Evolutionary conservation across 331 rosid genomes (phyloP), one percentile per base, ranked within the genome.

Genomic region (Cydonia oblonga): DNA sequence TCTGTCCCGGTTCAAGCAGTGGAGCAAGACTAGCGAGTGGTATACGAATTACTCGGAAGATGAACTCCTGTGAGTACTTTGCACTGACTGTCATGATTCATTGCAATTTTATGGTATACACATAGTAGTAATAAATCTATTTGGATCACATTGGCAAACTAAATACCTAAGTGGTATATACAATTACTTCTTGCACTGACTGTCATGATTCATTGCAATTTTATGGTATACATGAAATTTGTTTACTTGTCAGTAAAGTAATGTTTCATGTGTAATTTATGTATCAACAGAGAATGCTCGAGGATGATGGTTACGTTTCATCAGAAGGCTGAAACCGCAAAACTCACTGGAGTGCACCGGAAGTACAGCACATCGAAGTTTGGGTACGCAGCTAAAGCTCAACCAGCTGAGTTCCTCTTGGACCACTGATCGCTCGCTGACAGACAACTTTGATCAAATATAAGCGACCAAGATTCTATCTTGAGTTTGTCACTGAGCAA

Each of bases 11-110:
- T 85, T 80, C 70, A 84, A 80, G 67, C 81, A 81, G 57, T 90
- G 96, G 97, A 92, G 86, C 75, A 82, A 75, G 84, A 90, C 97
- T 51, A 77, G 85, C 35, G 83, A 86, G 80, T 88, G 93, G 90
- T 73, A 87, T 49, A 86, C 93, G 22, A 79, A 68, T 49, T 92
- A 86, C 78, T 80, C 93, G 4, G 85, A 92, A 76, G 86, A 83
- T 52, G 81, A 89, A 60, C 97, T 92, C 73, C 51, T 76, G 97
- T 92, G 66, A 92, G 97, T 86, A 59, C 40, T 32, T 29, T 54
- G 56, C 52, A 54, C 42, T 33, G 76, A 6, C 3, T 25, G 28
- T 32, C 40, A 33, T 24, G 35, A 57, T 44, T 16, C 40, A 19
- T 20, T 9, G 66, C 46, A 58, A 23, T 57, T 32, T 32, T 23